Evolutionary conservation across 2,329 filamentous ascomycete genomes (phyloP), one percentile per base, ranked within the genome.

Genomic region (Fusarium metavorans): DNA sequence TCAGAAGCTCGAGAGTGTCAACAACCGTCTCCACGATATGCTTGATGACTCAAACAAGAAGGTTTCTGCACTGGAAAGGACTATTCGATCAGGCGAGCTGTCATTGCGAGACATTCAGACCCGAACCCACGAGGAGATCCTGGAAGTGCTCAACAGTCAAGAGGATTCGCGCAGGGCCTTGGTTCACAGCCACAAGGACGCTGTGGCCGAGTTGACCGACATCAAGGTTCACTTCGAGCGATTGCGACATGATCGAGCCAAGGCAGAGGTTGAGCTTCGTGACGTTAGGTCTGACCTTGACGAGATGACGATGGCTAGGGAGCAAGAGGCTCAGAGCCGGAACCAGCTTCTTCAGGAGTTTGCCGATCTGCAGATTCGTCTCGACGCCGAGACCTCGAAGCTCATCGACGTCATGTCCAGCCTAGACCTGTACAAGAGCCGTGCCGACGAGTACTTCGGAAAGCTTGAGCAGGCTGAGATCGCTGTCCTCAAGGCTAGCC

Each of bases 391-490:
- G 84, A 91, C 92, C 1, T 97, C 95, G 1, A 96, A 94, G 81
- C 88, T 96, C 32, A 90, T 92, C 32, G 96, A 99, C 82, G 92
- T 98, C 52, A 92, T 91, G 9, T 93, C 95, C 4, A 97, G 93
- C 81, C 88, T 98, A 48, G 92, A 91, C 70, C 85, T 98, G 71
- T 99, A 98, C 88, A 98, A 97, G 88, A 92, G 91, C 73, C 92
- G 96, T 50, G 94, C 96, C 5, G 95, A 98, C 80, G 96, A 98
- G 81, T 98, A 99, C 83, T 99, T 98, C 84, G 94, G 92, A 86
- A 98, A 98, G 84, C 90, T 99, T 23, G 96, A 99, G 83, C 96
- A 98, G 81, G 97, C 97, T 18, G 96, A 99, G 82, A 97, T 98
- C 75, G 92, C 95, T 1, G 95, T 98, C 20, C 89, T 99, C 73